Evolutionary conservation across 345 rosid genomes (phyloP).

Genomic region (Physaria fendleri): DNA sequence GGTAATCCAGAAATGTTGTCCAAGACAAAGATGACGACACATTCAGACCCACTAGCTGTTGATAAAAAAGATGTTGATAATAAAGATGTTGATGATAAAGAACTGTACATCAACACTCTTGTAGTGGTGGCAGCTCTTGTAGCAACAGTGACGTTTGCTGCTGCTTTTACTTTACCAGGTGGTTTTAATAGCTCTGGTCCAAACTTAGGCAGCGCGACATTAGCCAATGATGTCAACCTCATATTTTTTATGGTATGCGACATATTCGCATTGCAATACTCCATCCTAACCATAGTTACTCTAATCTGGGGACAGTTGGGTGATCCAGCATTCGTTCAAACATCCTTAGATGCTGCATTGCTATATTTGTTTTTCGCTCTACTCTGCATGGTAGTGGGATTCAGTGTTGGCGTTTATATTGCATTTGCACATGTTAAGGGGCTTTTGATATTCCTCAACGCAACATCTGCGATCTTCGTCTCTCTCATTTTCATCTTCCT

Average conservation of each 20-base stretch:
- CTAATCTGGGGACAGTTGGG: conserved; percentile 15
- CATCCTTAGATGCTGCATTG: neutral
- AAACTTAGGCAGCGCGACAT: neutral
- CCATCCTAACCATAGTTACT: neutral
- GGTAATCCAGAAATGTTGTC: no score
- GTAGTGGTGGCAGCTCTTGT: neutral
- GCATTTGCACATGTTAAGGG: neutral
- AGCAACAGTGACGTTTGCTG: neutral
- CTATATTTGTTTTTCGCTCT: neutral
- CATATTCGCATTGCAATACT: neutral
- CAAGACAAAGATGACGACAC: neutral
- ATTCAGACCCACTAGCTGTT: neutral
- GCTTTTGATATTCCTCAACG: neutral
- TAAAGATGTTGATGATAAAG: no score
- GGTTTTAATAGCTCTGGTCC: conserved; percentile 13
- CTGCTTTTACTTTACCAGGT: conserved; percentile 7
- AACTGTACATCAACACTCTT: neutral
- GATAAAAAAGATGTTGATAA: no score
- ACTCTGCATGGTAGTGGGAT: neutral
- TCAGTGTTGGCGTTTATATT: neutral
- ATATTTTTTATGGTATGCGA: neutral
- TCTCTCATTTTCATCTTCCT: no score
- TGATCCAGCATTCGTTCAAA: neutral
- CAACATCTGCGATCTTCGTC: no score
- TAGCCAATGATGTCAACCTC: neutral